These are phyloP conservation scores for Saccharomycopsis selenospora DNA, from an alignment of 805 yeast genomes.

Conservation along the genomic window DNA sequence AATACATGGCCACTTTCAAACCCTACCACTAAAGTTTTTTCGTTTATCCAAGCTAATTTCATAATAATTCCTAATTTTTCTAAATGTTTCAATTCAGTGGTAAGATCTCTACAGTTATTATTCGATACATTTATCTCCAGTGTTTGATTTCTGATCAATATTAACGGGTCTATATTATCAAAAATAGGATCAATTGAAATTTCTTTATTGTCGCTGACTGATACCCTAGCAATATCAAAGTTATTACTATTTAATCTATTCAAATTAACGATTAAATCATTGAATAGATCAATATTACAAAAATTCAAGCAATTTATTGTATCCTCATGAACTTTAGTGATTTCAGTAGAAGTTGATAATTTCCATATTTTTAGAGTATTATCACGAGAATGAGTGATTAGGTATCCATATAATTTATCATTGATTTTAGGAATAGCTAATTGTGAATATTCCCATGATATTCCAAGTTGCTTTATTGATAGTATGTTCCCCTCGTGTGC, in stretches of 20 bases:
- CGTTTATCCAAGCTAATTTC: constrained; percentile 39
- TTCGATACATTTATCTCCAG: too few species aligned
- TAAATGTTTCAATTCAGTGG: neutral
- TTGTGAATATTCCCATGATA: constrained; percentile 29
- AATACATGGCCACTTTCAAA: constrained; percentile 67
- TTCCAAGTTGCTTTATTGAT: constrained; percentile 40
- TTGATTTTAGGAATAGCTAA: too few species aligned
- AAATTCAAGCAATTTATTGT: constrained; percentile 73
- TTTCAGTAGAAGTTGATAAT: too few species aligned
- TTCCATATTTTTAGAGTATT: constrained; percentile 45
- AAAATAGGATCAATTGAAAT: constrained; percentile 22
- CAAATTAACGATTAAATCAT: constrained; percentile 44
- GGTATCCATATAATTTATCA: constrained; percentile 30
- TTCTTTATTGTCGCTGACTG: constrained; percentile 1
- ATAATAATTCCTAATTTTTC: constrained; percentile 59
- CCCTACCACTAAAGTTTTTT: constrained; percentile 41
- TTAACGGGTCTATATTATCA: constrained; percentile 16
- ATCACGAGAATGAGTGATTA: constrained; percentile 65
- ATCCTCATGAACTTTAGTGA: constrained; percentile 39
- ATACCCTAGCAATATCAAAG: constrained; percentile 23
- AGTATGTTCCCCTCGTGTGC: constrained; percentile 51
- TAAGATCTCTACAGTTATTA: neutral
- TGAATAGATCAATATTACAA: constrained; percentile 47
- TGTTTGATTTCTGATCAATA: constrained; percentile 16
- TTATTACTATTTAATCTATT: constrained; percentile 41